Evolutionary conservation across 208 protist genomes (phyloP), one percentile per base, ranked within the genome.

Genomic region (Jaenimonas drosophilae): DNA sequence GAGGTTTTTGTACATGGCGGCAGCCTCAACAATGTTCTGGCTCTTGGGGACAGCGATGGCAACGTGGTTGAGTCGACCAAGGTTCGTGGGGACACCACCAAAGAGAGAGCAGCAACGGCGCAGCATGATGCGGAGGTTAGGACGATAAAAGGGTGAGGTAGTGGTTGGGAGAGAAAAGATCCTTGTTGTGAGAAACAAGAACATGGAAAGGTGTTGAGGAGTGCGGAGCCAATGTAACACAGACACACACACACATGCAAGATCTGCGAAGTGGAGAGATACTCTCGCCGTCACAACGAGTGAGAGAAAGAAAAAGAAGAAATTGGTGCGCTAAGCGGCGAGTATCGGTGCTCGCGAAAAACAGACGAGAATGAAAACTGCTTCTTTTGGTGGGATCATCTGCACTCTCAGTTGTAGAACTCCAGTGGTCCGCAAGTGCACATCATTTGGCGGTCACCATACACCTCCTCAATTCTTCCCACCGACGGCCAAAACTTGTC

Each of bases 401-500:
- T 19, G 11, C 6, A 51, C 9, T 7, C 16, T 30, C 70, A 76
- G 26, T 74, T 59, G 67, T 91, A 91, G 38, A 71, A 80, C 49
- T 91, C 80, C 3, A 91, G 54, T 0, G 80, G 80, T 0, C 49
- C 37, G 49, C 94, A 96, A 32, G 72, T 82, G 70, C 95, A 97
- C 51, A 96, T 77, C 14, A 98, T 67, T 64, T 99, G 96, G 39
- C 81, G 64, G 63, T 99, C 97, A 24, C 97, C 97, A 67, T 92
- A 98, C 7, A 81, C 82, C 45, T 96, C 95, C 74, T 99, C 96
- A 4, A 98, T 68, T 33, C 97, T 74, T 32, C 64, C 60, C 6
- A 97, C 85, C 1, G 83, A 70, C 26, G 96, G 95, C 96, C 95
- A 99, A 70, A 86, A 94, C 69, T 99, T 99, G 55, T 84, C 74